Conservation (phyloP, 1,284 basidiomycete species). For the Erythrobasidium hasegawianum region DNA sequence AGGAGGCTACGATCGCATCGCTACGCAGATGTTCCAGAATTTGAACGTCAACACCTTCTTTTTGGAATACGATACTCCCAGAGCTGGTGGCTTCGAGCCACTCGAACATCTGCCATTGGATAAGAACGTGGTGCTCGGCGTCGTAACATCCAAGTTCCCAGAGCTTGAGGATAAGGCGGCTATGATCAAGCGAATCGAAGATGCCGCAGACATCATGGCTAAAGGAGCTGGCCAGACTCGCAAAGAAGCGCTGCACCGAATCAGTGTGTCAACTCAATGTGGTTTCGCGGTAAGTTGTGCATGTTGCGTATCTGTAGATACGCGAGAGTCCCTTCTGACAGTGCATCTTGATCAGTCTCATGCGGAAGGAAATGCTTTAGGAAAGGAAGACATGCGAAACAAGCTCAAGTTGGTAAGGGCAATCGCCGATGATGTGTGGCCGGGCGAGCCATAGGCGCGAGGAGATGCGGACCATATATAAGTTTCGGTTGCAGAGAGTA, state of each 20-base stretch:
- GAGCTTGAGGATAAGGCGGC: slow-evolving; percentile 61
- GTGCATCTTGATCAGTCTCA: neutral
- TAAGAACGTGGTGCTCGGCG: slow-evolving; percentile 67
- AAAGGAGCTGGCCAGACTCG: slow-evolving; percentile 49
- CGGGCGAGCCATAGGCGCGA: slow-evolving; percentile 28
- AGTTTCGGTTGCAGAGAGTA: too few species aligned
- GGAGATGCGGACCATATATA: neutral
- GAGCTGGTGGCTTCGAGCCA: slow-evolving; percentile 55
- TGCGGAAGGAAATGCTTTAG: slow-evolving; percentile 25
- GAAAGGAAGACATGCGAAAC: slow-evolving; percentile 32
- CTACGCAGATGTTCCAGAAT: slow-evolving; percentile 58
- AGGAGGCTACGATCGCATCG: slow-evolving; percentile 70
- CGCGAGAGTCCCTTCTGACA: neutral
- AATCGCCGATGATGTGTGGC: slow-evolving; percentile 34
- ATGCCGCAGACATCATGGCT: slow-evolving; percentile 62
- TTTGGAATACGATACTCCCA: slow-evolving; percentile 69
- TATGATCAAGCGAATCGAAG: slow-evolving; percentile 60
- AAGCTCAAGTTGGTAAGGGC: slow-evolving; percentile 34
- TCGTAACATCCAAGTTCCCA: slow-evolving; percentile 68
- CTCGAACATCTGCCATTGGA: slow-evolving; percentile 62
- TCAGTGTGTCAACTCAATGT: slow-evolving; percentile 69
- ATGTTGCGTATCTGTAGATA: neutral
- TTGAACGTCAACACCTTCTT: slow-evolving; percentile 73
- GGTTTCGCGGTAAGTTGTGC: slow-evolving; percentile 57
- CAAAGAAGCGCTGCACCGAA: slow-evolving; percentile 53